Conservation (phyloP, 2,329 filamentous ascomycete species). For the Cladosporium phlei region DNA sequence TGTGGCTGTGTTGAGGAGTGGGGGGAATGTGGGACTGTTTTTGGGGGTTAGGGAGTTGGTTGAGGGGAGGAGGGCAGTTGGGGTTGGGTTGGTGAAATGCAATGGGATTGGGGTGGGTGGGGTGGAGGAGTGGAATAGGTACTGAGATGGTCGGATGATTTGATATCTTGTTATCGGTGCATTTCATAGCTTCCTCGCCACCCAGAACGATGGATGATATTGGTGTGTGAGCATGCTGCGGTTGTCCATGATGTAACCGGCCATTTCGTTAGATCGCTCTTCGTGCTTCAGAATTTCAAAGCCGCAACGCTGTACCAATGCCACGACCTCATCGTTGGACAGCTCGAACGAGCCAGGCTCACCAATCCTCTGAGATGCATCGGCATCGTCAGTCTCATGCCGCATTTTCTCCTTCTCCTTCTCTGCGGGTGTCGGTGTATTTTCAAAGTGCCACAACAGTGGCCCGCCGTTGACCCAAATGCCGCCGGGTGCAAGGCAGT, state of each 20-base stretch:
- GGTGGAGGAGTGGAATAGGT: not conserved
- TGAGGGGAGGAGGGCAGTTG: not conserved
- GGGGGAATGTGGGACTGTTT: not conserved
- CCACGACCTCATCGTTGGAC: constrained; percentile 79
- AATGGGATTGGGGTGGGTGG: not conserved
- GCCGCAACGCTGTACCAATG: constrained; percentile 67
- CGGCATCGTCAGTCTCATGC: not conserved
- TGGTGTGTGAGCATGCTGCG: constrained; percentile 80
- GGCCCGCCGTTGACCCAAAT: constrained; percentile 87
- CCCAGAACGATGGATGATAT: constrained; percentile 79
- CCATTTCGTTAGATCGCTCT: constrained; percentile 52
- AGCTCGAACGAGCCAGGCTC: constrained; percentile 90
- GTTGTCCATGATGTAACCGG: constrained; percentile 82
- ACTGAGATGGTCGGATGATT: not conserved
- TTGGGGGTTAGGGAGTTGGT: not conserved
- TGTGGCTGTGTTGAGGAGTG: not conserved
- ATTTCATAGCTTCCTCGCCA: constrained; percentile 62
- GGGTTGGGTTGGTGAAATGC: not conserved
- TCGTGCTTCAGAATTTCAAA: constrained; percentile 59
- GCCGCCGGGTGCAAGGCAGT: constrained; percentile 73
- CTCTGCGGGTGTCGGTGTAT: constrained; percentile 52
- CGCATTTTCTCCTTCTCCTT: constrained; percentile 39
- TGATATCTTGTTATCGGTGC: not conserved
- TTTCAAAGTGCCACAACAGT: constrained; percentile 91
- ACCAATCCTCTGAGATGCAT: constrained; percentile 52